Conservation (phyloP, 2,329 filamentous ascomycete species). For the Cladosporium oxysporum region DNA sequence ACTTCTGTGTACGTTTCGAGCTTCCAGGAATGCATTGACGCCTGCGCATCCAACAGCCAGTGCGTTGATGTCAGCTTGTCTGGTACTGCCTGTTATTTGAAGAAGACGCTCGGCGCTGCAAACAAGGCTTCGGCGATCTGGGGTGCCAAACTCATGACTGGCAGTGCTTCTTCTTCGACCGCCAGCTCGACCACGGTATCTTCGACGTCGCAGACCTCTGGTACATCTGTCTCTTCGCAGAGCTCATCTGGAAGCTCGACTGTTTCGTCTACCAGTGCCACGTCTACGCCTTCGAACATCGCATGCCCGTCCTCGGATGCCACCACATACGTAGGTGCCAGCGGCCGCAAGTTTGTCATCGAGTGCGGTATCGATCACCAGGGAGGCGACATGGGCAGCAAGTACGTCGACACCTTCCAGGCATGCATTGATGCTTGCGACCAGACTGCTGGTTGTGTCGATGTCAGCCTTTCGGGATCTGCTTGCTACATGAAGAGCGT, state of each 20-base stretch:
- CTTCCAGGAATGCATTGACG: constrained; percentile 30
- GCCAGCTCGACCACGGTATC: constrained; percentile 1
- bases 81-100: constrained; percentile 35
- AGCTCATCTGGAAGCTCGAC: constrained; percentile 18
- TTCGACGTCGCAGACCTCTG: constrained; percentile 22
- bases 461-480: constrained; percentile 35
- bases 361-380: constrained; percentile 35
- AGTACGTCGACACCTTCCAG: constrained; percentile 26
- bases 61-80: constrained; percentile 32
- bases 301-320: constrained; percentile 28
- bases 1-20: constrained; percentile 25
- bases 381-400: constrained; percentile 31
- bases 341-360: constrained; percentile 29
- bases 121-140: constrained; percentile 24
- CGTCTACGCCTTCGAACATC: constrained; percentile 25
- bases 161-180: constrained; percentile 14
- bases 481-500: constrained; percentile 37
- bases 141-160: constrained; percentile 29
- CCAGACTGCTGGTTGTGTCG: constrained; percentile 34
- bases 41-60: constrained; percentile 27
- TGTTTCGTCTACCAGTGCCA: constrained; percentile 18
- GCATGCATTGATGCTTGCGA: constrained; percentile 37
- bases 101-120: constrained; percentile 26
- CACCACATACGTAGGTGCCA: constrained; percentile 27
- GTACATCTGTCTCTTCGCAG: constrained; percentile 5